phyloP scores from a whole-genome alignment of 2,329 filamentous ascomycete species.

The Phyllosticta citrichinensis region DNA sequence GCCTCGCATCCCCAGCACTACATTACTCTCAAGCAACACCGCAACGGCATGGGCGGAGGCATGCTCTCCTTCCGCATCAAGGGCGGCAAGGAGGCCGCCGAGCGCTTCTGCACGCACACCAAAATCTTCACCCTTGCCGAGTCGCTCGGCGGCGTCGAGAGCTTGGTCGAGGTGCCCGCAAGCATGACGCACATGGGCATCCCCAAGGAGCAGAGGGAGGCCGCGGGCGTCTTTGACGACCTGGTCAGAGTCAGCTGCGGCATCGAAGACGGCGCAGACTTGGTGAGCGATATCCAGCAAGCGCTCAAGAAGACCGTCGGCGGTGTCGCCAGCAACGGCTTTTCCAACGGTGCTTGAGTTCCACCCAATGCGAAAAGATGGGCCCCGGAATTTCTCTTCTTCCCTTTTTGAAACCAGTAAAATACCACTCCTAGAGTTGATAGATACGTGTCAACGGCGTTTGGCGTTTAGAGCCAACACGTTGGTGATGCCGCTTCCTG shows the following conservation, averaged over 20 bases:
- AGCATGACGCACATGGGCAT: slow-evolving; percentile 98
- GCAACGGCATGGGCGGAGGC: slow-evolving; percentile 85
- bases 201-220: slow-evolving; percentile 79
- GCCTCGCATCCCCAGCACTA: slow-evolving; percentile 76
- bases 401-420: background rate
- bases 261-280: slow-evolving; percentile 79
- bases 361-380: background rate
- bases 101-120: slow-evolving; percentile 84
- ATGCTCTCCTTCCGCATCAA: slow-evolving; percentile 96
- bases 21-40: slow-evolving; percentile 84
- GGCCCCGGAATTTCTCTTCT: background rate
- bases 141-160: slow-evolving; percentile 85
- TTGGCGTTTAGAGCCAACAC: background rate
- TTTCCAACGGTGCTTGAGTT: slow-evolving; percentile 5
- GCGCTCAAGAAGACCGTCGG: slow-evolving; percentile 70
- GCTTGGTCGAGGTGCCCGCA: slow-evolving; percentile 80
- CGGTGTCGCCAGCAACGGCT: slow-evolving; percentile 29
- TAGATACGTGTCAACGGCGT: background rate
- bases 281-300: slow-evolving; percentile 70
- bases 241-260: slow-evolving; percentile 88
- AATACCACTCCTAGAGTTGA: background rate
- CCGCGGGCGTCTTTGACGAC: slow-evolving; percentile 89
- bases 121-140: slow-evolving; percentile 90
- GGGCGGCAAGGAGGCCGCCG: slow-evolving; percentile 75
- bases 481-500: background rate